Evolutionary conservation across 306 rosid species (phyloP).

Genomic region (Fagus sylvatica): DNA sequence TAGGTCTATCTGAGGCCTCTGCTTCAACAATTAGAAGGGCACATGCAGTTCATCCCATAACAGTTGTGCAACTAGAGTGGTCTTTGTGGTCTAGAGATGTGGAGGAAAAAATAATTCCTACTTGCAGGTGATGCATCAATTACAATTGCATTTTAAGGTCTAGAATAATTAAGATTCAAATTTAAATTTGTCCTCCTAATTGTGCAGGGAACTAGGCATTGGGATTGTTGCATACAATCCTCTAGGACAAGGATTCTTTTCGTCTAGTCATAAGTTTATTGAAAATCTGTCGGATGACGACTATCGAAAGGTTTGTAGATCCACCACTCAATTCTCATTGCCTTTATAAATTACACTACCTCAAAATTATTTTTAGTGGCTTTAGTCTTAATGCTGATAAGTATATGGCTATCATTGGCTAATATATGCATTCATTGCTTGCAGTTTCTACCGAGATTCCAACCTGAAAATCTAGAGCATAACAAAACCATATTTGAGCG

Average conservation of each 20-base stretch:
- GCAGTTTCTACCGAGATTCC: slow-evolving; percentile 52
- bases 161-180: not conserved
- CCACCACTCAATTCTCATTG: not conserved
- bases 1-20: slow-evolving; percentile 70
- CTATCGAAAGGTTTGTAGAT: slow-evolving; percentile 44
- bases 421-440: not conserved
- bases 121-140: slow-evolving; percentile 48
- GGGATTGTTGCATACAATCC: slow-evolving; percentile 74
- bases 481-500: slow-evolving; percentile 59
- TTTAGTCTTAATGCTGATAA: not conserved
- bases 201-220: slow-evolving; percentile 54
- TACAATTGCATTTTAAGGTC: no score
- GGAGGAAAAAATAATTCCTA: slow-evolving; percentile 57
- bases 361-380: not conserved
- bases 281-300: slow-evolving; percentile 32
- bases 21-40: slow-evolving; percentile 74
- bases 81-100: slow-evolving; percentile 63
- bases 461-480: slow-evolving; percentile 57
- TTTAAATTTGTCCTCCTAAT: not conserved
- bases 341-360: not conserved
- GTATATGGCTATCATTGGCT: not conserved
- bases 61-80: slow-evolving; percentile 70
- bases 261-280: slow-evolving; percentile 45
- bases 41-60: slow-evolving; percentile 68
- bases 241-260: slow-evolving; percentile 63